phyloP scores from a whole-genome alignment of 306 rosid genomes.

The Trichosanthes cucumerina region DNA sequence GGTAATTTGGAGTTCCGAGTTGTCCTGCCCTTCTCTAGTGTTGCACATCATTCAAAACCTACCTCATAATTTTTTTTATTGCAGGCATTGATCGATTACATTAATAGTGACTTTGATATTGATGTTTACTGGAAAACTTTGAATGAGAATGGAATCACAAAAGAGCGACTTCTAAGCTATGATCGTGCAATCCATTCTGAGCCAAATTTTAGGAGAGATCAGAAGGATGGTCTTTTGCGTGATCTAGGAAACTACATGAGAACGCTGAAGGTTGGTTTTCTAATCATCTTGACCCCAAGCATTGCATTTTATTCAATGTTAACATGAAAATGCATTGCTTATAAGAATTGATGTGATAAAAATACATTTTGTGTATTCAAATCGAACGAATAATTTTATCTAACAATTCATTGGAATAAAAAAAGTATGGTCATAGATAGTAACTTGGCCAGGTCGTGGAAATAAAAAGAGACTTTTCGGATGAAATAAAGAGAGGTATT shows the following conservation, averaged over 20 bases:
- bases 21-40: neutral
- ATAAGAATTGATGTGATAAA: neutral
- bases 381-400: too few relatives aligned
- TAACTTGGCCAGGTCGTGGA: too few relatives aligned
- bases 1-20: constrained; percentile 37
- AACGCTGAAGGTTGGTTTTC: constrained; percentile 77
- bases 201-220: constrained; percentile 72
- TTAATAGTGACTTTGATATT: constrained; percentile 65
- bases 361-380: too few relatives aligned
- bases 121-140: constrained; percentile 87
- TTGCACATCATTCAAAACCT: constrained; percentile 10
- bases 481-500: too few relatives aligned
- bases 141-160: constrained; percentile 87
- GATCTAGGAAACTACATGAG: constrained; percentile 81
- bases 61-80: constrained; percentile 14
- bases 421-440: too few relatives aligned
- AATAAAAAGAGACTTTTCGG: too few relatives aligned
- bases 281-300: constrained; percentile 11
- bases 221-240: constrained; percentile 72
- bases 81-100: constrained; percentile 83
- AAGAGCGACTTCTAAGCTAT: constrained; percentile 90
- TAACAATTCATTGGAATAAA: too few relatives aligned
- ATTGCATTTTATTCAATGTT: neutral
- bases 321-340: neutral
- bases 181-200: constrained; percentile 90